These are phyloP conservation scores for Botrytis galanthina DNA, from an alignment of 2,329 filamentous ascomycete species.

Conservation along the genomic window DNA sequence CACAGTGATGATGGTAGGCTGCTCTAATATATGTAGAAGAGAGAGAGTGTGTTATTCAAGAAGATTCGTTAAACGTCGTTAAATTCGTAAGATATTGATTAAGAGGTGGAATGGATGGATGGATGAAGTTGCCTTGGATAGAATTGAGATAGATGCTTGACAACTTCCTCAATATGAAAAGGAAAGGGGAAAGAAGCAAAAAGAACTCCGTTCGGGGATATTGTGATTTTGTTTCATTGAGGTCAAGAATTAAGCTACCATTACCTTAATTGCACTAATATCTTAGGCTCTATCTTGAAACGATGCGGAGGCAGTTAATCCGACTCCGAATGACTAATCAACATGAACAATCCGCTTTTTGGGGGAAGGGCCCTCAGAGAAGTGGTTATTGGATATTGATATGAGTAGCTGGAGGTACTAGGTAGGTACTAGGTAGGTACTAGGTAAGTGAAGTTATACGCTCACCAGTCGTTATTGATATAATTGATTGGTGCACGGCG, in stretches of 20 bases:
- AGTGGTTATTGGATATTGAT: neutral
- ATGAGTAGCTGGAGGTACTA: too few species aligned
- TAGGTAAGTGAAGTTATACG: neutral
- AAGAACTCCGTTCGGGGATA: neutral
- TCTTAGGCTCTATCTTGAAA: neutral
- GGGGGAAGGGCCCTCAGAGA: too few species aligned
- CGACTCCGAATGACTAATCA: slow-evolving; percentile 10
- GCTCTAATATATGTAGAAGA: slow-evolving; percentile 11
- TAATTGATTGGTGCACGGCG: too few species aligned
- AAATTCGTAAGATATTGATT: slow-evolving; percentile 32
- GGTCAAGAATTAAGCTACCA: slow-evolving; percentile 1
- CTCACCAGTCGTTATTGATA: too few species aligned
- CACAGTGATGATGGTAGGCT: neutral
- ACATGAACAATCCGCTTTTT: too few species aligned
- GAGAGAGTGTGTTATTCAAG: slow-evolving; percentile 28
- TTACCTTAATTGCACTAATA: neutral
- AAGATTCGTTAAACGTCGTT: slow-evolving; percentile 39
- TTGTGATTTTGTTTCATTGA: slow-evolving; percentile 9
- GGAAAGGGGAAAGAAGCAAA: slow-evolving; percentile 10
- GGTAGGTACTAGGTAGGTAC: too few species aligned
- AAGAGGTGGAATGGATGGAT: slow-evolving; percentile 12
- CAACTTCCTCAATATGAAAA: slow-evolving; percentile 3
- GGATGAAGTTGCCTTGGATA: neutral
- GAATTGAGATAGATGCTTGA: slow-evolving; percentile 3
- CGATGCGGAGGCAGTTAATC: neutral